phyloP scores from a whole-genome alignment of 139 green algal genomes.

The Raphidocelis subcapitata region DNA sequence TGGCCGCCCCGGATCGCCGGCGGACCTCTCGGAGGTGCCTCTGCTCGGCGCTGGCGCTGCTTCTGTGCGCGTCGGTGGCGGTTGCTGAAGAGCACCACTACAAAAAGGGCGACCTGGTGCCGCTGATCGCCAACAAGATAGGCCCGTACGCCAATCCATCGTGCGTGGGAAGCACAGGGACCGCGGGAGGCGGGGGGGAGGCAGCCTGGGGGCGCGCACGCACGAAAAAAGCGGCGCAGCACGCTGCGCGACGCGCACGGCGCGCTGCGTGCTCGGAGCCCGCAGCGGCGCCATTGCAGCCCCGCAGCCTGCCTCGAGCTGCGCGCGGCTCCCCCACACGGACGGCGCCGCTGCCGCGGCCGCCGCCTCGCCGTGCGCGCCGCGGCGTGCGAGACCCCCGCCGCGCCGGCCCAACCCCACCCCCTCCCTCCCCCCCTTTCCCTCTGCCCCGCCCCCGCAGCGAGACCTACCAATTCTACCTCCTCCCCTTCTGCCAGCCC shows the following conservation, averaged over 20 bases:
- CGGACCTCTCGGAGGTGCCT: no score
- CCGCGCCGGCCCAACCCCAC: background rate
- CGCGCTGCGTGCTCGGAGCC: no score
- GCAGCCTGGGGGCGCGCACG: background rate
- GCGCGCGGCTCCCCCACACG: background rate
- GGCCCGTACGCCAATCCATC: conserved; percentile 77
- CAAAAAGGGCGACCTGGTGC: conserved; percentile 60
- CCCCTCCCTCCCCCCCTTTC: background rate
- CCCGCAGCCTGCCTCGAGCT: background rate
- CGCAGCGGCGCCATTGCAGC: background rate
- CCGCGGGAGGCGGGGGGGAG: no score
- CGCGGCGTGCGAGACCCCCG: background rate
- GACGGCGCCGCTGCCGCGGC: background rate
- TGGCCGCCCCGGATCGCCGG: no score
- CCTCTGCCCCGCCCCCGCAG: conserved; percentile 33
- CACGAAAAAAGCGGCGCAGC: background rate
- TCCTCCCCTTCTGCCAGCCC: conserved; percentile 91
- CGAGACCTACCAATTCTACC: conserved; percentile 97
- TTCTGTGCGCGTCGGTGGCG: no score
- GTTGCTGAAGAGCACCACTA: conserved; percentile 72
- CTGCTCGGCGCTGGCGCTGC: no score
- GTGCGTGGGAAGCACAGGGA: conserved; percentile 20
- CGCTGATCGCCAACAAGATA: conserved; percentile 72
- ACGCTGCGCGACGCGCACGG: background rate
- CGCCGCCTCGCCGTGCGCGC: background rate